These are phyloP conservation scores for Cicer judaicum DNA, from an alignment of 306 rosid species.

Conservation along the genomic window DNA sequence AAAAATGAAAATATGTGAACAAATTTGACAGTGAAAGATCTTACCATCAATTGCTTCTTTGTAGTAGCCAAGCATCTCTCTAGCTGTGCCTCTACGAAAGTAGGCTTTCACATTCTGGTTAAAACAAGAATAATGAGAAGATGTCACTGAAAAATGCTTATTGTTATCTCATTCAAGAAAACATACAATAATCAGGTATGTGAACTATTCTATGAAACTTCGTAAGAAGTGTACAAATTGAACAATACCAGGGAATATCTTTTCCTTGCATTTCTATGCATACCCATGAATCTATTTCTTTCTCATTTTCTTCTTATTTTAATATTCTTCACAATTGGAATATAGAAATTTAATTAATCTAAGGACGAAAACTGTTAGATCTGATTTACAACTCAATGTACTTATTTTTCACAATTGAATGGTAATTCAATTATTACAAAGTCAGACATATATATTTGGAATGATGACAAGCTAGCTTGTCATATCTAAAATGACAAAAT, in stretches of 20 bases:
- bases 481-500: conserved; percentile 20
- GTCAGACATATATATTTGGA: conserved; percentile 3
- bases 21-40: conserved; percentile 32
- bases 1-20: conserved; percentile 27
- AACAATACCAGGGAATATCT: background rate
- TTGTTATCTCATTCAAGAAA: conserved; percentile 16
- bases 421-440: conserved; percentile 15
- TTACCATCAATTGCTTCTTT: conserved; percentile 93
- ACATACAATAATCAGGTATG: conserved; percentile 12
- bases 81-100: conserved; percentile 90
- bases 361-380: background rate
- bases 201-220: conserved; percentile 15
- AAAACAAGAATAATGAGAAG: conserved; percentile 37
- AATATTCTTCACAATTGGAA: conserved; percentile 1
- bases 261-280: conserved; percentile 29
- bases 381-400: background rate
- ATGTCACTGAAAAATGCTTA: conserved; percentile 20
- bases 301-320: conserved; percentile 2
- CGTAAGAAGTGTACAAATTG: background rate
- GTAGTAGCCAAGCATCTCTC: conserved; percentile 92
- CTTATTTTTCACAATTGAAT: conserved; percentile 6
- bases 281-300: conserved; percentile 18
- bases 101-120: conserved; percentile 89
- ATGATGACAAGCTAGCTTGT: conserved; percentile 1
- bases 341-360: conserved; percentile 12